Evolutionary conservation across 2,329 filamentous ascomycete species (phyloP).

Genomic region (Cercospora sp.): DNA sequence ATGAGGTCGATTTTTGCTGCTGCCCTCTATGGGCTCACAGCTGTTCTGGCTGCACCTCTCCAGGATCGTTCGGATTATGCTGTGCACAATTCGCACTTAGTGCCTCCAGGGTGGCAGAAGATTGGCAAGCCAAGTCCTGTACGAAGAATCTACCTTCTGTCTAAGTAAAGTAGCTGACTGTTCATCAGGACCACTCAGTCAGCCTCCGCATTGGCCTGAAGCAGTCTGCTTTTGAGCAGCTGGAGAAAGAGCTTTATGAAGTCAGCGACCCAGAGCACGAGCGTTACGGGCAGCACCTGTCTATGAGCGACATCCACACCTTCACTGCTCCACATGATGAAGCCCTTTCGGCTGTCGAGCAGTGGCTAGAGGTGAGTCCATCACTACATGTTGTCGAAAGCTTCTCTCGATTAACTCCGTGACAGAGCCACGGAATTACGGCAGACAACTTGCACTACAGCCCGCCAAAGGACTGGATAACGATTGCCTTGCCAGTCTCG

Average conservation of each 20-base stretch:
- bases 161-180: neutral
- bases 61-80: conserved; percentile 22
- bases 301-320: conserved; percentile 57
- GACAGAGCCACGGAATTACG: conserved; percentile 46
- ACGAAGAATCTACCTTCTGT: neutral
- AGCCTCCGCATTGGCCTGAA: conserved; percentile 31
- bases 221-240: conserved; percentile 29
- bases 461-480: conserved; percentile 56
- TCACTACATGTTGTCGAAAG: neutral
- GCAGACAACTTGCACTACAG: conserved; percentile 21
- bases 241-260: conserved; percentile 61
- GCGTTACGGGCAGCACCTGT: conserved; percentile 59
- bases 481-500: conserved; percentile 48
- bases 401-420: conserved; percentile 48
- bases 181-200: conserved; percentile 19
- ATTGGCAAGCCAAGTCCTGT: conserved; percentile 23
- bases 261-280: conserved; percentile 62
- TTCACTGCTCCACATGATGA: conserved; percentile 54
- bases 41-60: conserved; percentile 19
- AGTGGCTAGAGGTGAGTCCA: conserved; percentile 51
- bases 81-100: conserved; percentile 23
- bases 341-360: conserved; percentile 52
- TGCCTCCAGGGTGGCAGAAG: conserved; percentile 25
- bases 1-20: conserved; percentile 12
- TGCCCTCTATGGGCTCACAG: conserved; percentile 3